Base-by-base conservation (phyloP, 2,329 filamentous ascomycete species). In the Colletotrichum kahawae region DNA sequence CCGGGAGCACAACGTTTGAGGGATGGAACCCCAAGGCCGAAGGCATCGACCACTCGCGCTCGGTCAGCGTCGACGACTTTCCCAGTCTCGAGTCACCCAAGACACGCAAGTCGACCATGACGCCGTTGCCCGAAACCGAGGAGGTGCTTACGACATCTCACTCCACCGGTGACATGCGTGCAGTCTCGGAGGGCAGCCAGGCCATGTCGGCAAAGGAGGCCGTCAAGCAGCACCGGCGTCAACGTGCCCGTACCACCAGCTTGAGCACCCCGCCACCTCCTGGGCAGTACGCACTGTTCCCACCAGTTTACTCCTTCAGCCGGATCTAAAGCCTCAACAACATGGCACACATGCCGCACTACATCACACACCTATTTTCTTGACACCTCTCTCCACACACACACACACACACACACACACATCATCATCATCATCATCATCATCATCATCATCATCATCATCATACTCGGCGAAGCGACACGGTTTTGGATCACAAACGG, bases 261-360 rank as follows among this genome's bases (percentile, higher is more conserved):
- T 78, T 88, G 36, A 86, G 84, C 80, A 83, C 84, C 33, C 82
- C 85, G 10, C 84, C 85, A 7, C 87, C 86, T 12, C 83, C 87
- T n/a, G 87, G 85, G 24, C 87, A 87, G 76, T 89, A 87, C 77
- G 85, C 85, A 51, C 80, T 88, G 16, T 89, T 88, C 76, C 87
- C 87, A 13, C 80, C 79, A 16, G 75, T 80, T 38, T 77, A 77
- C 65, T 80, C 77, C 27, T 80, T 81, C 29, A 82, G 83, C 67
- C 80, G 81, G 16, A 82, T 85, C 59, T 85, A 78, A 77, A 29
- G 65, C 51, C 34, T 18, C 34, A 9, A 63, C 18, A 31, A 33
- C 63, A 62, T 29, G 60, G 34, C 38, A 24, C 33, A 3, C 38
- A 21, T 12, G n/a, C 60, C 62, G 18, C 21, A 65, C 24, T n/a